Base-by-base conservation (phyloP, 2,329 filamentous ascomycete species). In the Alternaria ventricosa region DNA sequence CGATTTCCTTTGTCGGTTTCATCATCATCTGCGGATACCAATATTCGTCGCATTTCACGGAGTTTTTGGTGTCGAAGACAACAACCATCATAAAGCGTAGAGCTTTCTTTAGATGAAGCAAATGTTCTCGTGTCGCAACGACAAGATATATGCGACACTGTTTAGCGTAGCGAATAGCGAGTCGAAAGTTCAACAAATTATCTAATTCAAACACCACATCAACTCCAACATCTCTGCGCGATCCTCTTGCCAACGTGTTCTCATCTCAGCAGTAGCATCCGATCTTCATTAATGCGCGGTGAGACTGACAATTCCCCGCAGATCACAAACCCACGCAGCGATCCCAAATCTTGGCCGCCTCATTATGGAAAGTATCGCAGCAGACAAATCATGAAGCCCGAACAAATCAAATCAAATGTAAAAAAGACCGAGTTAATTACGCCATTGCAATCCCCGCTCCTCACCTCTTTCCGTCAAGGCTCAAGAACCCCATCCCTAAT, bases 11-110 rank as follows among this genome's bases (percentile, higher is more conserved):
- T 58, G 60, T 54, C 12, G 41, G 44, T 18, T 13, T 47, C n/a
- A 45, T 12, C 28, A 53, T 41, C 22, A 58, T 58, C 41, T 53
- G 47, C 60, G 60, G 60, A 62, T 62, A 62, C 60, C 60, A 58
- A 23, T 22, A 43, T 45, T 46, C 20, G 20, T 54, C 27, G 55
- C 60, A 62, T 62, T 53, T 54, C 41, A 47, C 15, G 60, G 60
- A 62, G 60, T 62, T 58, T 45, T 56, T 13, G 54, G 41, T 30
- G 36, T 41, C 18, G 11, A 49, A 49, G 27, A 27, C 30, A 55
- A 22, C 11, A 57, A 22, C 22, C 23, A 47, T 45, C 58, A 50
- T 44, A 28, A 57, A 44, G 53, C 58, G 50, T 27, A 25, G 45
- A 47, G 53, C 30, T 53, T 53, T 53, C 49, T 25, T 27, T 20